Percentiles rank a stretch among this genome's conserved stretches.
phyloP scores from a whole-genome alignment of 2,329 filamentous ascomycete genomes.

The Ceratocystiopsis brevicomis region DNA sequence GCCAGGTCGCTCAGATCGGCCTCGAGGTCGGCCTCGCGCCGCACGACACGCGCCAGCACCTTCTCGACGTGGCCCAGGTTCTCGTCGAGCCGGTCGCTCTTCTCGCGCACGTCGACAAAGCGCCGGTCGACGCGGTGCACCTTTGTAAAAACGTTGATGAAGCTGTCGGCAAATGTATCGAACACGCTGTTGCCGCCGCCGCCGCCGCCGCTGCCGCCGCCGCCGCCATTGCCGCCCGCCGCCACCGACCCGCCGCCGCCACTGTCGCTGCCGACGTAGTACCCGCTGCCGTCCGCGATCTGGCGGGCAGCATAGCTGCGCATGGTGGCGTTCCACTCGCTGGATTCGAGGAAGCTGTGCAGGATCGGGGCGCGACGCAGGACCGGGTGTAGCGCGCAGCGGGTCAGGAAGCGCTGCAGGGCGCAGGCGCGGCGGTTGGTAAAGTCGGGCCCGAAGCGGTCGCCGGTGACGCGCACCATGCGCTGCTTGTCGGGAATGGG shows the following conservation, averaged over 20 bases:
- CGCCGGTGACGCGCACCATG: constrained; percentile 94
- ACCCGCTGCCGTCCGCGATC: constrained; percentile 28
- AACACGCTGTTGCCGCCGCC: constrained; percentile 37
- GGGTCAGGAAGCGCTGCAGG: constrained; percentile 73
- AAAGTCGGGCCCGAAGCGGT: constrained; percentile 87
- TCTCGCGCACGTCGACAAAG: constrained; percentile 85
- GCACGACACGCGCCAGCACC: constrained; percentile 76
- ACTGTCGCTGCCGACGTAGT: constrained; percentile 22
- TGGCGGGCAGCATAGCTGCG: constrained; percentile 48
- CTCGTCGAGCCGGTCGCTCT: constrained; percentile 83
- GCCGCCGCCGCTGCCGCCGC: constrained; percentile 25
- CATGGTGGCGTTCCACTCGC: constrained; percentile 96
- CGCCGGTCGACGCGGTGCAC: constrained; percentile 87
- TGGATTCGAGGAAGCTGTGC: constrained; percentile 76
- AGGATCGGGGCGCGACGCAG: constrained; percentile 68
- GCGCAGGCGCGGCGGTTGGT: constrained; percentile 76
- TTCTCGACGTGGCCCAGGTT: constrained; percentile 88
- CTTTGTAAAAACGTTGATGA: constrained; percentile 94
- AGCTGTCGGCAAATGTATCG: constrained; percentile 86
- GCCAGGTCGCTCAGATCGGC: constrained; percentile 75
- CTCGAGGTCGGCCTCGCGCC: constrained; percentile 75
- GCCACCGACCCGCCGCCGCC: constrained; percentile 34
- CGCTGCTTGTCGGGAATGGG: constrained; percentile 96
- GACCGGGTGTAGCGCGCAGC: constrained; percentile 72
- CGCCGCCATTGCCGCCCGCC: constrained; percentile 23